phyloP scores from a whole-genome alignment of 495 filamentous ascomycete genomes.

The Melanomma pulvis-pyrius region DNA sequence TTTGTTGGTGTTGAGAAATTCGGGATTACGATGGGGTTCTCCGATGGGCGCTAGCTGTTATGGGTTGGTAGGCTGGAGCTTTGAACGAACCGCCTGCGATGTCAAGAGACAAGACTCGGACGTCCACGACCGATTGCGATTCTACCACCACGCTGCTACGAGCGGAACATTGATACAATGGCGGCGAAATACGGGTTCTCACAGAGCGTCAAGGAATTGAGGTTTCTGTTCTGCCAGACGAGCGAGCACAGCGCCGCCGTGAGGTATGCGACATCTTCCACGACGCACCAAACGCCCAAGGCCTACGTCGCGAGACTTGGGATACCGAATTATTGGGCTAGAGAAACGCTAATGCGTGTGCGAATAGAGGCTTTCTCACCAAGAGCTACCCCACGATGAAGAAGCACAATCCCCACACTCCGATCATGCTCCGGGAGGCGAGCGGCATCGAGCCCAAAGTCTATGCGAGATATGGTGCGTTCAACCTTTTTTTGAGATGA shows the following conservation, averaged over 20 bases:
- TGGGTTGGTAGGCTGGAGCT: background rate
- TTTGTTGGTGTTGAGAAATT: conserved; percentile 13
- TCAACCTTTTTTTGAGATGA: background rate
- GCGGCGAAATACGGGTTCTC: conserved; percentile 90
- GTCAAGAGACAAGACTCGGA: background rate
- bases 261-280: conserved; percentile 56
- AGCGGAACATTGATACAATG: conserved; percentile 57
- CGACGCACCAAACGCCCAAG: background rate
- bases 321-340: background rate
- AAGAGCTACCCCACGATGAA: conserved; percentile 98
- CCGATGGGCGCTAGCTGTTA: background rate
- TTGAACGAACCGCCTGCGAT: background rate
- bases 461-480: conserved; percentile 90
- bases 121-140: background rate
- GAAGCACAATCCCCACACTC: conserved; percentile 93
- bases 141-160: background rate
- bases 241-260: conserved; percentile 83
- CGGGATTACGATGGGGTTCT: conserved; percentile 12
- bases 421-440: conserved; percentile 94
- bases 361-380: conserved; percentile 77
- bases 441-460: conserved; percentile 77
- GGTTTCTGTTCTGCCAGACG: conserved; percentile 95
- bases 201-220: conserved; percentile 87
- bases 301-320: background rate
- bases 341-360: conserved; percentile 8